Percentiles rank a stretch among this genome's conserved stretches.
These are phyloP conservation scores for Clausena lansium DNA, from an alignment of 345 rosid species.

Conservation along the genomic window DNA sequence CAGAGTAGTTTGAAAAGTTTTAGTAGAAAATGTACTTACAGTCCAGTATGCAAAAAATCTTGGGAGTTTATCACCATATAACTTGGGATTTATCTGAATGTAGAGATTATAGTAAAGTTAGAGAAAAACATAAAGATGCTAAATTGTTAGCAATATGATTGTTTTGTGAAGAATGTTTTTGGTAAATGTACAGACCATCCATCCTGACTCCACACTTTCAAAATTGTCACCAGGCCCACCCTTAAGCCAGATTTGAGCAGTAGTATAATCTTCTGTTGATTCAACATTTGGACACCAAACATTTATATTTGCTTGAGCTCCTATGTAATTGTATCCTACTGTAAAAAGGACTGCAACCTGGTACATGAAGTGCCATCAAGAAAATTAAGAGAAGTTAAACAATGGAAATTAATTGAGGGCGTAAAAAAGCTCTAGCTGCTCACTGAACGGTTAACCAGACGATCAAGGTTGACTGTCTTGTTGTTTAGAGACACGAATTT, in stretches of 20 bases:
- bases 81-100: constrained; percentile 14
- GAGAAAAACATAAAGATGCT: not conserved
- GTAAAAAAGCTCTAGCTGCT: not conserved
- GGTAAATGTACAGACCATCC: constrained; percentile 35
- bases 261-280: constrained; percentile 25
- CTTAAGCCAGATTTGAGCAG: constrained; percentile 46
- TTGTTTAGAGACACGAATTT: too few species aligned
- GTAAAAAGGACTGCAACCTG: constrained; percentile 32
- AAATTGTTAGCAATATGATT: not conserved
- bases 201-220: constrained; percentile 50
- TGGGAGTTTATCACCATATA: constrained; percentile 30
- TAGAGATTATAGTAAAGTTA: not conserved
- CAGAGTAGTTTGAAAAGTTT: too few species aligned
- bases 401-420: not conserved
- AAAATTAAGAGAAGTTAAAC: not conserved
- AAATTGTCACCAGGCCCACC: constrained; percentile 22
- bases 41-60: constrained; percentile 32
- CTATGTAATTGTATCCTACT: constrained; percentile 33
- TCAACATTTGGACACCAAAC: constrained; percentile 45
- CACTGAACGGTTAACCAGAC: constrained; percentile 32
- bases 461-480: too few species aligned
- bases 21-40: not conserved
- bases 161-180: not conserved
- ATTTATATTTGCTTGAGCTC: constrained; percentile 44
- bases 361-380: constrained; percentile 1